Base-by-base conservation (phyloP, 2,329 filamentous ascomycete genomes). In the Fusarium clavum region DNA sequence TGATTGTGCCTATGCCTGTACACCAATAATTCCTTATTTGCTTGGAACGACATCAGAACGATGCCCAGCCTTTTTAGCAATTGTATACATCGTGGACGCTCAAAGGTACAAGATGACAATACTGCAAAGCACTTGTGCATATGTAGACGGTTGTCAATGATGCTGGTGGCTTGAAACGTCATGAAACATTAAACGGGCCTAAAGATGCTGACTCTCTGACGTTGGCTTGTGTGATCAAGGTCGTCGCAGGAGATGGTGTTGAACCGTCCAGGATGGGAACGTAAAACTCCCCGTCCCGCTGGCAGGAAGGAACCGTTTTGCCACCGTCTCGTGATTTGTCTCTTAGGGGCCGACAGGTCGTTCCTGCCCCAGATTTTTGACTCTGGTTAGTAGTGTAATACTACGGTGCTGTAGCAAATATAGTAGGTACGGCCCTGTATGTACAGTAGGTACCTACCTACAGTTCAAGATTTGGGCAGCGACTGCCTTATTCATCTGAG, bases 231-330 rank as follows among this genome's bases (percentile, higher is more conserved):
- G 30, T 64, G 32, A 64, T 66, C 43, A 66, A 55, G 53, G 45
- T 29, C 16, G 54, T 55, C n/a, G 45, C 12, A 47, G 16, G 62
- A 54, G 27, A 67, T 61, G 60, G 47, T 58, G 57, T 43, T 51
- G 52, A 34, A 32, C 34, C 40, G 41, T 46, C 51, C 55, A 60
- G 59, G 51, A 55, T 55, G 65, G 64, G 64, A 69, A 62, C 64
- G 53, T 59, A 66, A 67, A 52, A 67, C 69, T 72, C 69, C 69
- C 66, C 52, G 69, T 72, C 66, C 66, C 69, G 49, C 43, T 57
- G 55, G 43, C 44, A 56, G 52, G 29, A 52, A 61, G 29, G 52
- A 64, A 55, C 66, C 69, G 62, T 70, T 72, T 72, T 57, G 69
- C 69, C 69, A 72, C 69, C 62, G 61, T 69, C 43, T 47, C 53